Evolutionary conservation across 2,329 filamentous ascomycete genomes (phyloP), one percentile per base, ranked within the genome.

Genomic region (Coniochaeta ligniaria): DNA sequence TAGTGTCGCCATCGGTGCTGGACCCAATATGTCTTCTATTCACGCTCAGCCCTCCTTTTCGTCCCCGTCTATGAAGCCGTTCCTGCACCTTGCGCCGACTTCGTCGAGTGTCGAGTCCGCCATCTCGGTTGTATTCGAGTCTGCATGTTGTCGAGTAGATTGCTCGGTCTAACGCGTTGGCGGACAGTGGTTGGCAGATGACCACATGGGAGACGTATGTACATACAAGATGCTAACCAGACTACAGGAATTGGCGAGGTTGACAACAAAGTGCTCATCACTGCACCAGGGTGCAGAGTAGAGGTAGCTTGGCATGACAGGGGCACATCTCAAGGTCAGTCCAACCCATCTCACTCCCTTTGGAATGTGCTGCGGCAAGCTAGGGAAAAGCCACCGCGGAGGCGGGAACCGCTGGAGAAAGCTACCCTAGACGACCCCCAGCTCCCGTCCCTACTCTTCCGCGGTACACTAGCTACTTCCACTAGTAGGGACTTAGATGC

Each of bases 241-340:
- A 65, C 60, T 52, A 17, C 62, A 38, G 52, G 59, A 58, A 59
- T 62, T 63, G 56, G 58, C 55, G 62, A 70, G 67, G 59, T 62
- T 59, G 60, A 62, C 64, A 63, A 61, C 57, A 63, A 59, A 63
- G n/a, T 63, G 60, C 59, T 60, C 52, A 36, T 60, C 61, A 60
- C 61, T 60, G 61, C 59, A 60, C 65, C 64, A 61, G 65, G 62
- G 64, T 65, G 66, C 63, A 61, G 64, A 60, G 63, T 60, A 58
- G 47, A 52, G 52, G 61, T 57, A 28, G 62, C 67, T 71, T 71
- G 68, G 68, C 66, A 68, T 66, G 68, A 71, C 68, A 61, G 64
- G 68, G 68, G 68, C 64, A 61, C 61, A 62, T 63, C 62, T 66
- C 58, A 65, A 68, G 65, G 68, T 68, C 63, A 67, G 68, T 67